Evolutionary conservation across 805 yeast genomes (phyloP).

Genomic region (Starmerella sirachaensis): DNA sequence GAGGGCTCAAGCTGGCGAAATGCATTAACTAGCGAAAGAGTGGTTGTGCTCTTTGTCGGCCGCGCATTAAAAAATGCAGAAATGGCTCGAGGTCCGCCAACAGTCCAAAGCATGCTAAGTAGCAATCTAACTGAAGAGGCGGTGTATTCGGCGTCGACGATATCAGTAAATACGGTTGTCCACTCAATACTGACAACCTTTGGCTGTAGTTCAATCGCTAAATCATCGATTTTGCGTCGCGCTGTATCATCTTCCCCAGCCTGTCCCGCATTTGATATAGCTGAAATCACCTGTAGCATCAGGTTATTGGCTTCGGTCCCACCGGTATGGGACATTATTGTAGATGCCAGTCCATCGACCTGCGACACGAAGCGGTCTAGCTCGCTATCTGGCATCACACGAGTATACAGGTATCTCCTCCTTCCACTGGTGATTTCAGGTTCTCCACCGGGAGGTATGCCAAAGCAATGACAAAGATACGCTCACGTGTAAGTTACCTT

Average conservation of each 20-base stretch:
- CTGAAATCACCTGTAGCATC: slow-evolving; percentile 1
- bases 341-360: slow-evolving; percentile 5
- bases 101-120: slow-evolving; percentile 8
- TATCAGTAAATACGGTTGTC: background rate
- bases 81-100: slow-evolving; percentile 14
- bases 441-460: no score
- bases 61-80: slow-evolving; percentile 5
- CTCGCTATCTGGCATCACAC: slow-evolving; percentile 10
- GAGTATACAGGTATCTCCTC: no score
- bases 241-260: background rate
- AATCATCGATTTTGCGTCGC: background rate
- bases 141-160: slow-evolving; percentile 2
- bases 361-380: slow-evolving; percentile 5
- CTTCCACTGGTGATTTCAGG: no score
- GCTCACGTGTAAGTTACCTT: no score
- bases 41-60: background rate
- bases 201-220: slow-evolving; percentile 8
- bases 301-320: slow-evolving; percentile 4
- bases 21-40: background rate
- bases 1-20: slow-evolving; percentile 3
- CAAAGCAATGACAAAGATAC: no score
- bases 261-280: background rate
- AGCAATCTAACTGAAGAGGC: slow-evolving; percentile 3
- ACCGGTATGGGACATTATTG: slow-evolving; percentile 1
- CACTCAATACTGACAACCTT: slow-evolving; percentile 9